Base-by-base conservation (phyloP, 129 eudicot species). In the Dittrichia graveolens region DNA sequence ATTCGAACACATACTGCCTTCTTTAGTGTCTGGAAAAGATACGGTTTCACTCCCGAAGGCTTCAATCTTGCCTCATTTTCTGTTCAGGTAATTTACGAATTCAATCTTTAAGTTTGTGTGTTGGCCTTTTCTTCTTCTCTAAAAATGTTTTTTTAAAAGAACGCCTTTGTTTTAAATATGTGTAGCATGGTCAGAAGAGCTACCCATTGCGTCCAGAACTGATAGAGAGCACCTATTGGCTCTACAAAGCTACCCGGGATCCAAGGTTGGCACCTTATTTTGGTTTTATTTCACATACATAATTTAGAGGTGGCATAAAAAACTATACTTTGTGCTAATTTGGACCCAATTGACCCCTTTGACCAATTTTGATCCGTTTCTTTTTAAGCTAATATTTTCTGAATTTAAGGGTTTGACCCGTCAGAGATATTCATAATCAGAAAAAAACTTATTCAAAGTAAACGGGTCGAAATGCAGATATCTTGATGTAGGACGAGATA, bases 21-120 rank as follows among this genome's bases (percentile, higher is more conserved):
- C 78, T 94, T 90, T 81, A 87, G 99, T 52, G 97, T 94, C 75
- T 94, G 99, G 99, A 90, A 85, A 80, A 85, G 83, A 82, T 94
- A 94, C 61, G 97, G 97, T 15, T 94, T 94, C 84, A 94, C 99
- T 48, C 99, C 97, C 1, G 99, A 94, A 84, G 99, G 99, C 57
- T 94, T 94, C 82, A 94, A 94, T 86, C 91, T 94, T 66, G 99
- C 99, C 16, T 88, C 97, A 15, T 80, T 88, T 59, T 81, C 76
- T 75, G 97, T 94, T 83, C 99, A 94, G 97, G 99, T 94, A 86
- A 53, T 50, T 14, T 35, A 34, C 5, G 37, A 49, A 18, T 10
- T 38, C 4, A 24, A n/a, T 19, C 13, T 69, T 50, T 34, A 50
- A 15, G 18, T 37, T 9, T 9, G 8, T 24, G 41, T 38, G 6